Base-by-base conservation (phyloP, 306 rosid genomes). In the Casuarina glauca region DNA sequence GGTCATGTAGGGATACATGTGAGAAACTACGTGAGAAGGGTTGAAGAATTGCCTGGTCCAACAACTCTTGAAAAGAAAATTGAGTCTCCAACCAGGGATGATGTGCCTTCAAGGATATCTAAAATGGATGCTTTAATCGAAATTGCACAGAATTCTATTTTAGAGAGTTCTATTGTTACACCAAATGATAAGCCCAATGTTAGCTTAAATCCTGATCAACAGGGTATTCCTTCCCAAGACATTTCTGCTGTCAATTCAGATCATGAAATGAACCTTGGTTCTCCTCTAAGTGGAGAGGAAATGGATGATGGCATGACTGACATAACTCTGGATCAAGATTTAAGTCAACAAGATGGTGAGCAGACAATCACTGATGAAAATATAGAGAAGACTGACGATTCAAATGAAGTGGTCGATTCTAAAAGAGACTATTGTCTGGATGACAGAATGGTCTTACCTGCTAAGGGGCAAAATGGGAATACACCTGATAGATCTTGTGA, bases 1-100 rank as follows among this genome's bases (percentile, higher is more conserved):
- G 90, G 96, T 62, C 97, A 93, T 81, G 97, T 93, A 60, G 97
- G 97, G 75, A 93, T 93, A 58, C 97, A 93, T 76, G 97, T 93
- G 48, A 88, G 96, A 82, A 93, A 89, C 85, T 89, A 87, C 82
- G 93, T 90, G 85, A 88, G 91, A 85, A 73, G 63, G 73, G 93
- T 80, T 43, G 97, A 93, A 70, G 93, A 88, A 74, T 79, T 67
- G 1, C 90, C 93, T 16, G 78, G 78, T 60, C 87, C 83, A 76
- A 69, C 63, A 50, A 82, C 61, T 73, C 53, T 53, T 74, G 79
- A 76, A 48, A 66, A 80, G 77, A 72, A 48, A 72, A 82, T 76
- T 26, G 85, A 84, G 46, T 85, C 92, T 76, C 93, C 92, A 12
- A 44, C 76, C 49, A 84, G 74, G 67, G 91, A 87, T 55, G 90